phyloP scores from a whole-genome alignment of 2,329 filamentous ascomycete species.

The Furcasterigmium sp. region DNA sequence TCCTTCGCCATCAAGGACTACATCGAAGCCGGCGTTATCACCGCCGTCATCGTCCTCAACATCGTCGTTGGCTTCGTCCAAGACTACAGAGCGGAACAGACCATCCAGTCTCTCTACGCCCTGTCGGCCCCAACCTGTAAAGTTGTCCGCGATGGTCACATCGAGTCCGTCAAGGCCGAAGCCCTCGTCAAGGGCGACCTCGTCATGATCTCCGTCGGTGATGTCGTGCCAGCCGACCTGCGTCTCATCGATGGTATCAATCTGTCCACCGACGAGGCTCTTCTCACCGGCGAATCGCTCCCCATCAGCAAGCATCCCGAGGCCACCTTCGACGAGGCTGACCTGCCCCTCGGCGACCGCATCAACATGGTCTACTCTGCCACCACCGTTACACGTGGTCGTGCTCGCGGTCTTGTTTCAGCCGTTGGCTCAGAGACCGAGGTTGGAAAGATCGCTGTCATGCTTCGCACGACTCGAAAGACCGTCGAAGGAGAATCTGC shows the following conservation, averaged over 20 bases:
- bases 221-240: slow-evolving; percentile 66
- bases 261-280: slow-evolving; percentile 69
- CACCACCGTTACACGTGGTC: slow-evolving; percentile 66
- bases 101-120: slow-evolving; percentile 55
- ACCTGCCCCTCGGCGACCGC: slow-evolving; percentile 62
- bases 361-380: slow-evolving; percentile 68
- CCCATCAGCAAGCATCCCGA: slow-evolving; percentile 63
- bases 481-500: slow-evolving; percentile 36
- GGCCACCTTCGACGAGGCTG: slow-evolving; percentile 42
- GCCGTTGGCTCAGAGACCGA: slow-evolving; percentile 70
- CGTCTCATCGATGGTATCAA: slow-evolving; percentile 64
- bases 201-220: slow-evolving; percentile 56
- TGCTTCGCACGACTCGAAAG: slow-evolving; percentile 55
- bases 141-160: slow-evolving; percentile 48
- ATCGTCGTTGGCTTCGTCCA: slow-evolving; percentile 59
- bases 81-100: slow-evolving; percentile 57
- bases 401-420: slow-evolving; percentile 63
- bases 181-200: slow-evolving; percentile 62
- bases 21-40: slow-evolving; percentile 58
- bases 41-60: slow-evolving; percentile 62
- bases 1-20: slow-evolving; percentile 62
- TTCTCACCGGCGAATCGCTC: slow-evolving; percentile 69
- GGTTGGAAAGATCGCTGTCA: slow-evolving; percentile 69
- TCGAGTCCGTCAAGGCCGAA: slow-evolving; percentile 48
- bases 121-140: slow-evolving; percentile 55